Evolutionary conservation across 306 rosid species (phyloP).

Genomic region (Fagus sylvatica): DNA sequence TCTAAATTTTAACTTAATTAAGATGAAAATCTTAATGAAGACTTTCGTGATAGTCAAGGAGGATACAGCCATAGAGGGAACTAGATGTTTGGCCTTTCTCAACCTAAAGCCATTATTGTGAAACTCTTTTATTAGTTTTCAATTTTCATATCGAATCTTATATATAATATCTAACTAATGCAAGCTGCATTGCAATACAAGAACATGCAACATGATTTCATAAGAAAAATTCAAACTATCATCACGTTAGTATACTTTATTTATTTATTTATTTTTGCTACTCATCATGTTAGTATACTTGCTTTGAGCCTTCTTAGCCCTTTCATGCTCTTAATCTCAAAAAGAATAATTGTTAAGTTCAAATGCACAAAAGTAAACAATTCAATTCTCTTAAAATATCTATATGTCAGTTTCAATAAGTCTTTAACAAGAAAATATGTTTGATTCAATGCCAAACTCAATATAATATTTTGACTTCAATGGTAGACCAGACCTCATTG

Average conservation of each 20-base stretch:
- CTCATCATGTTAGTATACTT: constrained; percentile 1
- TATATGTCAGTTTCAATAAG: not conserved
- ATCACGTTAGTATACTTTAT: constrained; percentile 9
- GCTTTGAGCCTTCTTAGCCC: constrained; percentile 10
- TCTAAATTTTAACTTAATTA: too few relatives aligned
- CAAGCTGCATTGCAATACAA: not conserved
- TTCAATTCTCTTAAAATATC: too few relatives aligned
- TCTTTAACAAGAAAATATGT: constrained; percentile 15
- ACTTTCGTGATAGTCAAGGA: not conserved
- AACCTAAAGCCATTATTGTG: too few relatives aligned
- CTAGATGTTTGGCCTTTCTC: too few relatives aligned
- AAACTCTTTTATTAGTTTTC: too few relatives aligned
- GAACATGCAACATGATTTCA: not conserved
- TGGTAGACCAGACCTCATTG: constrained; percentile 7
- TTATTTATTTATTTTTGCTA: too few relatives aligned
- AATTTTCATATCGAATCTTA: too few relatives aligned
- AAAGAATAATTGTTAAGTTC: constrained; percentile 2
- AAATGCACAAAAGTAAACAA: constrained; percentile 1
- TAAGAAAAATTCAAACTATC: not conserved
- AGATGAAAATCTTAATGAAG: not conserved
- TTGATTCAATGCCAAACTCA: constrained; percentile 13
- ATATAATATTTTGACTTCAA: constrained; percentile 28
- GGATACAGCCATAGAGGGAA: not conserved
- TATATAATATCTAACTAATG: not conserved
- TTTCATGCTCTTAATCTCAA: constrained; percentile 16